These are phyloP conservation scores for Trematosphaeria pertusa DNA, from an alignment of 2,329 filamentous ascomycete species.

Conservation along the genomic window DNA sequence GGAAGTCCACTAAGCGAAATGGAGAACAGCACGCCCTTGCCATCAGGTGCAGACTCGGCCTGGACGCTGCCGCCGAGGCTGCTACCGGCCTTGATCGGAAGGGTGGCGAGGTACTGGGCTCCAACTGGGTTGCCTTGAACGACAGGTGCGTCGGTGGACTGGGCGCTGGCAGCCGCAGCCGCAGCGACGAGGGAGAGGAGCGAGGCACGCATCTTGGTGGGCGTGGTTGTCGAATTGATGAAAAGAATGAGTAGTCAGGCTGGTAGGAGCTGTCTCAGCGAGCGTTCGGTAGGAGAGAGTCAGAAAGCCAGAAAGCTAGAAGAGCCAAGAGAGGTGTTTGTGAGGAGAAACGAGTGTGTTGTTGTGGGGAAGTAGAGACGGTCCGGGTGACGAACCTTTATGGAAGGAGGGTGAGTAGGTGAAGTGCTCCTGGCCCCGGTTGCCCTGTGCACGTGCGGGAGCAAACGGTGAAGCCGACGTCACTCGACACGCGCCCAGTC, in stretches of 20 bases:
- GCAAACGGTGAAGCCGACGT: no score
- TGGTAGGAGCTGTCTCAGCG: constrained; percentile 1
- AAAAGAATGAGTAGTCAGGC: constrained; percentile 12
- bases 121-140: constrained; percentile 48
- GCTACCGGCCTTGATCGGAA: constrained; percentile 43
- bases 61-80: constrained; percentile 45
- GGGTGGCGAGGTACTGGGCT: constrained; percentile 47
- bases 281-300: neutral
- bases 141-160: constrained; percentile 41
- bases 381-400: no score
- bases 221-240: constrained; percentile 13
- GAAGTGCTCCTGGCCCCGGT: no score
- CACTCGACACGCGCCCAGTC: no score
- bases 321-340: no score
- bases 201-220: constrained; percentile 40
- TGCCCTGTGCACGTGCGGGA: no score
- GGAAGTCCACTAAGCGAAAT: constrained; percentile 52
- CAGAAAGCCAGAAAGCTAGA: no score
- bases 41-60: constrained; percentile 41
- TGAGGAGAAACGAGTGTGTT: no score
- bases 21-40: constrained; percentile 50
- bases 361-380: no score
- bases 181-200: constrained; percentile 38
- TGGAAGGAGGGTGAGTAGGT: no score
- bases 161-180: constrained; percentile 37